These are phyloP conservation scores for Ceratobasidium sp. DNA, from an alignment of 1,284 basidiomycete genomes.

Conservation along the genomic window DNA sequence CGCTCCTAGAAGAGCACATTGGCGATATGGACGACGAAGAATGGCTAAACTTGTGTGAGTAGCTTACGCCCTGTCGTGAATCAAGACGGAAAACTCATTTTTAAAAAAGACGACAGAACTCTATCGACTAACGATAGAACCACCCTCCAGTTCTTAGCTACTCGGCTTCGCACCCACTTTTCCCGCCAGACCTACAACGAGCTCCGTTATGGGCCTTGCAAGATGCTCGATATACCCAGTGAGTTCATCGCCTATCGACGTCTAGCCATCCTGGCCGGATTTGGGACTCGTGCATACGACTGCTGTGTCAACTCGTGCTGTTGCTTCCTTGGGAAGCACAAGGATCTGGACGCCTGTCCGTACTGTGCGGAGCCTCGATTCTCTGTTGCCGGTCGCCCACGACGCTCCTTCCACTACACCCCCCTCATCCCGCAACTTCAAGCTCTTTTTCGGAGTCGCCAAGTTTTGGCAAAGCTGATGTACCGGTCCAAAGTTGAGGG, in stretches of 20 bases:
- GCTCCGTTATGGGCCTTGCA: not conserved
- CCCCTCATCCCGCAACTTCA: conserved; percentile 26
- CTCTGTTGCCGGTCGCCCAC: not conserved
- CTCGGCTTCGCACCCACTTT: conserved; percentile 8
- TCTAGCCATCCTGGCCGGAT: not conserved
- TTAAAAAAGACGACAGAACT: not conserved
- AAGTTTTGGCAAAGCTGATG: not conserved
- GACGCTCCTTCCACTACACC: not conserved
- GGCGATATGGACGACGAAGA: conserved; percentile 8
- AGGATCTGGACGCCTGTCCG: conserved; percentile 15
- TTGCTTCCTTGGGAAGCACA: conserved; percentile 35
- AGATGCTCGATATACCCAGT: not conserved
- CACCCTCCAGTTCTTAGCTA: not conserved
- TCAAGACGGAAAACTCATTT: too few species aligned
- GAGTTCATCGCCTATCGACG: conserved; percentile 4
- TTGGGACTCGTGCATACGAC: not conserved
- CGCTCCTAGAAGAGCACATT: not conserved
- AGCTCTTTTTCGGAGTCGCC: not conserved
- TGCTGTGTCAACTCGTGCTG: conserved; percentile 5
- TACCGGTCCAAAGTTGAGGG: not conserved
- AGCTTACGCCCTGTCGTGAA: not conserved
- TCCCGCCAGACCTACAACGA: conserved; percentile 22
- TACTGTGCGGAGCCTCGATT: conserved; percentile 1
- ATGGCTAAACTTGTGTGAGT: not conserved
- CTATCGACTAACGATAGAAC: not conserved